Conservation (phyloP, 805 yeast species). For the Ogataea dorogensis region DNA sequence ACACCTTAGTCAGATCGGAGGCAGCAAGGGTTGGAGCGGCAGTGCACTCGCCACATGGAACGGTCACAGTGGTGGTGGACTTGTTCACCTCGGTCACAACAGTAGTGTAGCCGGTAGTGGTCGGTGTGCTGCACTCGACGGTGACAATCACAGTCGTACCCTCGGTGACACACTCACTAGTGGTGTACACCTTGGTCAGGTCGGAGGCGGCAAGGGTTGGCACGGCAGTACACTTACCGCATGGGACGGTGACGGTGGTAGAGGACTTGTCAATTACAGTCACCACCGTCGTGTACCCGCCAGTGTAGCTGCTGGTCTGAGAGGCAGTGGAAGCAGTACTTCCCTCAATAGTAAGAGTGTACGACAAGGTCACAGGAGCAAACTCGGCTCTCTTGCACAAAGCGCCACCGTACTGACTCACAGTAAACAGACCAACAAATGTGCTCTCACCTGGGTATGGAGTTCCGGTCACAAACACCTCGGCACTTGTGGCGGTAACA, state of each 20-base stretch:
- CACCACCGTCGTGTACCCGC: slow-evolving; percentile 12
- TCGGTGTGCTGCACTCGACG: slow-evolving; percentile 5
- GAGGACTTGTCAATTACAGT: slow-evolving; percentile 5
- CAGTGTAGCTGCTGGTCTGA: not conserved
- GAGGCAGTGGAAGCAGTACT: too few species aligned
- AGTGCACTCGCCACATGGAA: slow-evolving; percentile 16
- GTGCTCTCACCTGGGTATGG: slow-evolving; percentile 3
- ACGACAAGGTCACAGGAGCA: slow-evolving; percentile 4
- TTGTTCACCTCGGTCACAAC: slow-evolving; percentile 4
- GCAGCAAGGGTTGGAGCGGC: slow-evolving; percentile 6
- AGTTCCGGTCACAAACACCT: slow-evolving; percentile 1
- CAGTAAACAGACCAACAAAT: slow-evolving; percentile 3
- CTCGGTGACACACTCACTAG: slow-evolving; percentile 7
- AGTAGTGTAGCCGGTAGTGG: slow-evolving; percentile 3
- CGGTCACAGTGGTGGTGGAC: slow-evolving; percentile 20
- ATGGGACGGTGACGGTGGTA: slow-evolving; percentile 21
- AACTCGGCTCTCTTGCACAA: slow-evolving; percentile 8
- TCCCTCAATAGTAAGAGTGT: slow-evolving; percentile 11
- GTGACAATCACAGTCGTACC: slow-evolving; percentile 15
- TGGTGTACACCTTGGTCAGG: slow-evolving; percentile 14
- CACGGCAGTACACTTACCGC: slow-evolving; percentile 14
- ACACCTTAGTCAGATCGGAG: slow-evolving; percentile 10
- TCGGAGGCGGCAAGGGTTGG: slow-evolving; percentile 9
- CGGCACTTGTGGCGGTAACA: slow-evolving; percentile 1
- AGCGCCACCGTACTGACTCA: slow-evolving; percentile 5